phyloP scores from a whole-genome alignment of 139 green algal species.

The Zygnema cylindricum region DNA sequence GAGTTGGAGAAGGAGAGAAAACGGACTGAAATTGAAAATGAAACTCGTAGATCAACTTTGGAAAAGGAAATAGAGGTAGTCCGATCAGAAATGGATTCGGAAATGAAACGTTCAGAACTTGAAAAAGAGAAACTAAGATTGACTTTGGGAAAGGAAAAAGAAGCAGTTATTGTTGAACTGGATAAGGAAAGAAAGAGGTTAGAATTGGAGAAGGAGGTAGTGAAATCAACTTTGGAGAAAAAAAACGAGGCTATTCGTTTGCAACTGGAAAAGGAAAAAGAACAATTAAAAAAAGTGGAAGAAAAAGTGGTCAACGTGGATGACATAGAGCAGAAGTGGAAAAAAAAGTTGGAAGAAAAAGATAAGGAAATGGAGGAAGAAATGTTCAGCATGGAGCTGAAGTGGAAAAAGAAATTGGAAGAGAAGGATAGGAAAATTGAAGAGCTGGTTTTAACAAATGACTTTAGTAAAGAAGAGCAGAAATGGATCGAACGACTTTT shows the following conservation, averaged over 20 bases:
- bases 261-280: background rate
- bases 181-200: background rate
- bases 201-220: background rate
- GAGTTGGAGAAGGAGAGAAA: too few relatives aligned
- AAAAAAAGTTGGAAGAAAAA: background rate
- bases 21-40: too few relatives aligned
- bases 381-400: too few relatives aligned
- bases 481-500: background rate
- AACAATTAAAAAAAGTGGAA: background rate
- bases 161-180: too few relatives aligned
- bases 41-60: too few relatives aligned
- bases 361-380: too few relatives aligned
- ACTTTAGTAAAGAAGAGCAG: background rate
- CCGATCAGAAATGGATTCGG: too few relatives aligned
- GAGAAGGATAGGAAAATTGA: background rate
- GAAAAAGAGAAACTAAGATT: background rate
- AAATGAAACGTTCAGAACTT: background rate
- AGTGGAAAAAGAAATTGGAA: background rate
- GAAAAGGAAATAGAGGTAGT: too few relatives aligned
- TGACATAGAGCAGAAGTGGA: background rate
- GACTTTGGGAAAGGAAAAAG: background rate
- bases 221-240: background rate
- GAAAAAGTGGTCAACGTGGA: background rate
- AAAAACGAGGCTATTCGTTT: background rate
- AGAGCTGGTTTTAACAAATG: background rate